Evolutionary conservation across 208 protist species (phyloP).

Genomic region (Acanthamoeba healyi): DNA sequence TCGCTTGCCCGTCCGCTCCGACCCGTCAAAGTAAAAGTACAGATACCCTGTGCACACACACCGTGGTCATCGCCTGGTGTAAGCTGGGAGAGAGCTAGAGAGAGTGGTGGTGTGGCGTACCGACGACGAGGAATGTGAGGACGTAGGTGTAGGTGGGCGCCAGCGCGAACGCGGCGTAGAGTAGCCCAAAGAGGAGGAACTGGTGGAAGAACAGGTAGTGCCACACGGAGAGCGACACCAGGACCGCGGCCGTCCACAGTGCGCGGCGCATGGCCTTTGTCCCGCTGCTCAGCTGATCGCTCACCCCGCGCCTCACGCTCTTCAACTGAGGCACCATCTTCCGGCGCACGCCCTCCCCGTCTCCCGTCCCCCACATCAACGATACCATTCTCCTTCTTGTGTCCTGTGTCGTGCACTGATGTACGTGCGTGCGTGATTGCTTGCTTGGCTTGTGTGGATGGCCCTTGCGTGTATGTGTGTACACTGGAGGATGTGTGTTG

Average conservation of each 20-base stretch:
- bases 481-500: too few species aligned
- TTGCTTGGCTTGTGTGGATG: too few species aligned
- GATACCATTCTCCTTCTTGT: background rate
- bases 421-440: too few species aligned
- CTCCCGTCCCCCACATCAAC: background rate
- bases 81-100: background rate
- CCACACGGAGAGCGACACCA: constrained; percentile 10
- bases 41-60: background rate
- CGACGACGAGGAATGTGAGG: background rate
- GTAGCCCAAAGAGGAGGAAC: background rate
- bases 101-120: background rate
- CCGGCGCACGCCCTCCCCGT: background rate
- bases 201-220: constrained; percentile 63
- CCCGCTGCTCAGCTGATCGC: background rate
- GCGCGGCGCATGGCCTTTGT: background rate
- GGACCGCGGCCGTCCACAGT: background rate
- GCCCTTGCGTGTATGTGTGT: too few species aligned
- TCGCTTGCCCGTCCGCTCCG: background rate
- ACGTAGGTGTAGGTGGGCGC: background rate
- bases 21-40: constrained; percentile 10
- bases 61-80: background rate
- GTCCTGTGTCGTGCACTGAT: too few species aligned
- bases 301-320: background rate
- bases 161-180: background rate
- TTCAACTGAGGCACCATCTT: background rate